These are phyloP conservation scores for Saccharomyces hybrid DNA, from an alignment of 1,139 yeast genomes.

Conservation along the genomic window DNA sequence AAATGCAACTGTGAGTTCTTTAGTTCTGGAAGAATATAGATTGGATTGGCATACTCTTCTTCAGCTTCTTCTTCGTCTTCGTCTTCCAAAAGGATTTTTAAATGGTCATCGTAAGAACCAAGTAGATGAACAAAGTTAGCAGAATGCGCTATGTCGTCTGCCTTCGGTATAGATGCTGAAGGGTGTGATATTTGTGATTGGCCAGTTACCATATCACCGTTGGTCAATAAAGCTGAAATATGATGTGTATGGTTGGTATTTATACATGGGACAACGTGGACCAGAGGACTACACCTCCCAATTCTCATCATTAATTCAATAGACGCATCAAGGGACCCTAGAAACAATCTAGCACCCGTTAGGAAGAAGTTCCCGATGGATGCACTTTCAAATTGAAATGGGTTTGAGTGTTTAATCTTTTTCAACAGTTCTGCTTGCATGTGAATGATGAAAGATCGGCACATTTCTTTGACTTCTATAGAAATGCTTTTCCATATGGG, in stretches of 20 bases:
- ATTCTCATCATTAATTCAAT: constrained; percentile 66
- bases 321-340: constrained; percentile 80
- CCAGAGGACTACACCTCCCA: constrained; percentile 49
- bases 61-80: constrained; percentile 31
- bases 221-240: constrained; percentile 64
- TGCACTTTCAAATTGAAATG: constrained; percentile 67
- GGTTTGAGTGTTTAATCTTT: constrained; percentile 49
- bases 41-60: constrained; percentile 54
- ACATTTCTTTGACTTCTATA: constrained; percentile 61
- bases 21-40: constrained; percentile 63
- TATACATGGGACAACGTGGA: constrained; percentile 68
- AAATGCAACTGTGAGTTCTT: constrained; percentile 68
- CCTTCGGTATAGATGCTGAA: constrained; percentile 15
- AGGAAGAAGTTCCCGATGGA: constrained; percentile 78
- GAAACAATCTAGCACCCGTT: constrained; percentile 72
- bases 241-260: constrained; percentile 82
- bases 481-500: constrained; percentile 55
- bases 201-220: constrained; percentile 78
- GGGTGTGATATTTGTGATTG: constrained; percentile 95
- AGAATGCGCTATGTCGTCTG: not conserved
- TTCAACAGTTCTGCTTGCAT: constrained; percentile 72
- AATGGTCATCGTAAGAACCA: not conserved
- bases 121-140: constrained; percentile 1
- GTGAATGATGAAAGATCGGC: constrained; percentile 70
- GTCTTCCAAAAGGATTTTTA: not conserved